Evolutionary conservation across 345 rosid species (phyloP), one percentile per base, ranked within the genome.

Genomic region (Citrus inodora): DNA sequence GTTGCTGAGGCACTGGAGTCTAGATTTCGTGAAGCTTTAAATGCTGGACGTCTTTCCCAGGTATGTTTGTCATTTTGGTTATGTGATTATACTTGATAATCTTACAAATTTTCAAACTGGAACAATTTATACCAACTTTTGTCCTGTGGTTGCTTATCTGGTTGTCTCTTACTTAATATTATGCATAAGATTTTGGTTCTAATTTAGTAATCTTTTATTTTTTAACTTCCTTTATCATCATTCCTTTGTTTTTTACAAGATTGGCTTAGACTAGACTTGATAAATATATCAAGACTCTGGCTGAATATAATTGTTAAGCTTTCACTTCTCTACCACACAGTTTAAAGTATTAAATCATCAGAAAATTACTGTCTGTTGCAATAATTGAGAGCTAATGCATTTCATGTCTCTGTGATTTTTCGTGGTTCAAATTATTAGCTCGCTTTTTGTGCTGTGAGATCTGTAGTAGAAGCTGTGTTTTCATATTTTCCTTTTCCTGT

Each of bases 31-130:
- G 91, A 91, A 86, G 99, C 99, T 74, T 83, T 97, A 81, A 84
- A 88, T 72, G 98, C 97, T 82, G 98, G 99, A 62, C 98, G 99
- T 70, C 94, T 97, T 85, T 97, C 99, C 32, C 94, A 93, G 99
- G 98, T 92, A 78, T 78, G 58, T 76, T 60, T 56, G 3, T 74
- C 11, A 28, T 16, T 67, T 75, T 56, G 3, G 35, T 56, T 73
- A 27, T 42, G 48, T 10, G 17, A 14, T 9, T 78, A 35, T 22
- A 72, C 67, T 53, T 37, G 48, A 58, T 60, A 38, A 55, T 71
- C 65, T 68, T 69, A 76, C 55, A 66, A 67, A 46, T 40, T 55
- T 33, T 58, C 8, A n/a, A 75, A 30, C 59, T 4, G 24, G 46
- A 19, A 1, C 37, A 58, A 74, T 42, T 46, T 76, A 3, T 32